These are phyloP conservation scores for Rubia occidens DNA, from an alignment of 305 asterid genomes.

Conservation along the genomic window DNA sequence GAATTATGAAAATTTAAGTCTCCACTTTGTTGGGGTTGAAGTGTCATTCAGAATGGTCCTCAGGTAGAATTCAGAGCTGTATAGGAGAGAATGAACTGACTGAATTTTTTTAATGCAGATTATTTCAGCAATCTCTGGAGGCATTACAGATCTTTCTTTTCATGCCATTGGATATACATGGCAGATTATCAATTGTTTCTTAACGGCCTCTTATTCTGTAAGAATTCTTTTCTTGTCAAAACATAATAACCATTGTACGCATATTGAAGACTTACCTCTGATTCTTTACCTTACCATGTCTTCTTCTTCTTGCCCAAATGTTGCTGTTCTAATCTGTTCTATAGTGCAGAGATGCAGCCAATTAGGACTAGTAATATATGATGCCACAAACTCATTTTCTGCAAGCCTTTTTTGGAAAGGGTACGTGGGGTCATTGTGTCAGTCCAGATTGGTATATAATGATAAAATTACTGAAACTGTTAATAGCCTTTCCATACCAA, in stretches of 20 bases:
- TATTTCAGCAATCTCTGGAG: slow-evolving; percentile 88
- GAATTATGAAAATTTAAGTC: not conserved
- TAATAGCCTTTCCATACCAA: not conserved
- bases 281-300: not conserved
- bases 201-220: slow-evolving; percentile 93
- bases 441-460: not conserved
- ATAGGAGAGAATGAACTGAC: slow-evolving; percentile 1
- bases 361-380: not conserved
- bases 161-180: slow-evolving; percentile 73
- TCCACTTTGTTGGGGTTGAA: not conserved
- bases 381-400: not conserved
- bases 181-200: slow-evolving; percentile 79
- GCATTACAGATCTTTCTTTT: slow-evolving; percentile 79
- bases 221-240: slow-evolving; percentile 18
- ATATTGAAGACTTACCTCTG: not conserved
- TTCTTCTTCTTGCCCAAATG: not conserved
- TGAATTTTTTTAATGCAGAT: slow-evolving; percentile 41
- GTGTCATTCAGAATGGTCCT: not conserved
- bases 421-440: not conserved
- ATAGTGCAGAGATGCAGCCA: not conserved
- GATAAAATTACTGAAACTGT: not conserved
- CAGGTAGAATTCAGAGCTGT: not conserved
- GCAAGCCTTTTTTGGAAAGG: not conserved
- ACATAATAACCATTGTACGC: too few relatives aligned
- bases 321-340: not conserved